Conservation (phyloP, 495 filamentous ascomycete species). For the Daldinia loculata region DNA sequence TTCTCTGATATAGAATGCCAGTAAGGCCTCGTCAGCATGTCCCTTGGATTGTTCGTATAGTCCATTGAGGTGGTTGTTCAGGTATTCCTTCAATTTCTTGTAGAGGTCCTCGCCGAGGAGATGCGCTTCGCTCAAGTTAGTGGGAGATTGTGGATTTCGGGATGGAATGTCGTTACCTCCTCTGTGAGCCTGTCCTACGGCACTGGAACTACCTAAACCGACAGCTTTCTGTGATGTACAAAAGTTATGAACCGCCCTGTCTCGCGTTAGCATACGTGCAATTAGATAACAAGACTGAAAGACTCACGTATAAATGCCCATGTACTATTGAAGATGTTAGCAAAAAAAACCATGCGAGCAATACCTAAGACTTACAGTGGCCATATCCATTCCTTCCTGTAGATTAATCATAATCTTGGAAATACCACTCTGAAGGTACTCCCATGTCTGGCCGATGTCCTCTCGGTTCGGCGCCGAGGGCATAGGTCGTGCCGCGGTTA, state of each 20-base stretch:
- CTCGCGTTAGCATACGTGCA: slow-evolving; percentile 35
- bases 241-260: slow-evolving; percentile 95
- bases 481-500: slow-evolving; percentile 45
- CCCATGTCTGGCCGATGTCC: slow-evolving; percentile 87
- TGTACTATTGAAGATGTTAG: slow-evolving; percentile 68
- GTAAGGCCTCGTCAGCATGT: slow-evolving; percentile 88
- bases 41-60: slow-evolving; percentile 73
- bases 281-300: background rate
- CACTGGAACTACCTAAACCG: slow-evolving; percentile 44
- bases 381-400: slow-evolving; percentile 91
- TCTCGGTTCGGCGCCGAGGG: slow-evolving; percentile 73
- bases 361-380: slow-evolving; percentile 66
- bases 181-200: slow-evolving; percentile 67
- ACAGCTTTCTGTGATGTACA: slow-evolving; percentile 97
- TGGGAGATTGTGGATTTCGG: slow-evolving; percentile 7
- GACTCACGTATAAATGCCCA: slow-evolving; percentile 94
- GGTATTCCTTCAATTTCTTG: slow-evolving; percentile 83
- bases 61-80: slow-evolving; percentile 74
- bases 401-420: slow-evolving; percentile 92
- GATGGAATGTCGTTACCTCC: slow-evolving; percentile 68
- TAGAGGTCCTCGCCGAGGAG: slow-evolving; percentile 97
- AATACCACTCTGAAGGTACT: slow-evolving; percentile 85
- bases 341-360: slow-evolving; percentile 2
- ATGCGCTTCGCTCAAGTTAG: slow-evolving; percentile 76
- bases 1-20: slow-evolving; percentile 95